Percentiles rank a stretch among this genome's conserved stretches.
Conservation (phyloP, 106 monocot species). For the Phalaenopsis equestris region DNA sequence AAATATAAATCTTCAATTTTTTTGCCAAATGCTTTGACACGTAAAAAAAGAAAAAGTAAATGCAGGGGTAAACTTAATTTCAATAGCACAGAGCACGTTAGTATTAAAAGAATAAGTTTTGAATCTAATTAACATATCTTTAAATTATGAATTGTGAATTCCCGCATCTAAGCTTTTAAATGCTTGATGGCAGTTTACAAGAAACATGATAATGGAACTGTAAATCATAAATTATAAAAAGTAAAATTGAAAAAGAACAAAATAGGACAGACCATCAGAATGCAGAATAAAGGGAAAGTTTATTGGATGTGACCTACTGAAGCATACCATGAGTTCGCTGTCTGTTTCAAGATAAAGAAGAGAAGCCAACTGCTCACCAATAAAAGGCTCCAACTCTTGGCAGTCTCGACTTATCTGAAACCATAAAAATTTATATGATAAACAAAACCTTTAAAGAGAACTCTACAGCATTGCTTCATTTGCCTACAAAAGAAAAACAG, state of each 20-base stretch:
- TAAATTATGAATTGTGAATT: not conserved
- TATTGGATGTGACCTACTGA: not conserved
- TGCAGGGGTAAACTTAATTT: not conserved
- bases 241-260: not conserved
- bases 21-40: not conserved
- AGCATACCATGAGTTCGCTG: conserved; percentile 91
- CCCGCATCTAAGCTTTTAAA: not conserved
- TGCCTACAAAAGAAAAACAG: not conserved
- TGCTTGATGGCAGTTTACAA: not conserved
- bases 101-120: not conserved
- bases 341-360: conserved; percentile 92
- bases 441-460: not conserved
- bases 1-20: not conserved
- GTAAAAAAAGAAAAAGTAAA: not conserved
- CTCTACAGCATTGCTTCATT: not conserved
- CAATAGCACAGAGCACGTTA: not conserved
- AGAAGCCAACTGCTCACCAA: conserved; percentile 95
- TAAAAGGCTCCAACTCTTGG: conserved; percentile 94
- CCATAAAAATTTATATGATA: not conserved
- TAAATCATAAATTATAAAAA: not conserved
- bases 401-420: conserved; percentile 98
- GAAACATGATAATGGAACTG: not conserved
- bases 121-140: not conserved
- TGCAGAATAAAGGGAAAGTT: not conserved
- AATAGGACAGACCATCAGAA: not conserved